Base-by-base conservation (phyloP, 2,329 filamentous ascomycete species). In the Penicillium sp. region DNA sequence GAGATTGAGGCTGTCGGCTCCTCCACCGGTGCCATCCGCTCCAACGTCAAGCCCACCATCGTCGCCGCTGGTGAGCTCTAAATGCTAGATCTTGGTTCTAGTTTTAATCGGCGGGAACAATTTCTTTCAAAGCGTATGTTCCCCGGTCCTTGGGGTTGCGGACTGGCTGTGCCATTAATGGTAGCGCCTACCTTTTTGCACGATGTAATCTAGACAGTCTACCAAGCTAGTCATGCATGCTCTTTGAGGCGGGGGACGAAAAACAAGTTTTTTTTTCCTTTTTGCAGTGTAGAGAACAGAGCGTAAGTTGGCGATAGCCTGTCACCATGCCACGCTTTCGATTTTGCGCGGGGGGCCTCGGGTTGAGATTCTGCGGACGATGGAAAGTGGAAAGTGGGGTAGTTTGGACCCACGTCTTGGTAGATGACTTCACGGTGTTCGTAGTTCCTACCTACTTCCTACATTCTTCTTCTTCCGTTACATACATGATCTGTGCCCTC, bases 1-100 rank as follows among this genome's bases (percentile, higher is more conserved):
- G 75, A 78, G 59, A 81, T 87, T 59, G 84, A 87, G 77, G 75
- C 76, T 48, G 77, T 78, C 63, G 84, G 84, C 64, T 79, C 74
- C 72, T 71, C 69, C 68, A 78, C 73, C 54, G 84, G 84, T 52
- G 45, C 69, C 49, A 61, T 76, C 63, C 78, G 80, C 73, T 79
- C 79, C 70, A 68, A 72, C 70, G 72, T 77, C 71, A 78, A 78
- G 66, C 81, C 81, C 52, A 80, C 76, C 66, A 85, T 85, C 65
- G 72, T 77, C 54, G 70, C 71, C 59, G 71, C 73, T 60, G 82
- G 81, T 66, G 71, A 73, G 64, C 48, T 65, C 49, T 79, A 80
- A 73, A 69, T 54, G 49, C 50, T 54, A n/a, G 39, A 43, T 57
- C n/a, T 29, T 6, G 44, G 41, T 53, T 51, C 21, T 51, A 45